phyloP scores from a whole-genome alignment of 2,329 filamentous ascomycete genomes.

The Epichloe hybrida region DNA sequence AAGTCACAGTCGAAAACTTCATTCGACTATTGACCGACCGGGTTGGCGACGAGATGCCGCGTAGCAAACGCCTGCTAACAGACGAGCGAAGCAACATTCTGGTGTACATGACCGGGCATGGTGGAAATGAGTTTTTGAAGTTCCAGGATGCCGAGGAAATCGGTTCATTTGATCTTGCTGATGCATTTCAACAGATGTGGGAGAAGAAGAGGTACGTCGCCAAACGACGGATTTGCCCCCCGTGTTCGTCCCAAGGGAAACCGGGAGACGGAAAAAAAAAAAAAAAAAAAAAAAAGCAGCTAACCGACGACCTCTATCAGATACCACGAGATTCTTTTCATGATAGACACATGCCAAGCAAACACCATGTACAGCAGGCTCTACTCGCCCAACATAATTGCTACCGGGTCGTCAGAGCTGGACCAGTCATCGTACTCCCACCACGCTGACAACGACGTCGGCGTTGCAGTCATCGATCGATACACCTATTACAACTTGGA shows the following conservation, averaged over 20 bases:
- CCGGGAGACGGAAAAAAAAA: too few relatives aligned
- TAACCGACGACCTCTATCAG: slow-evolving; percentile 22
- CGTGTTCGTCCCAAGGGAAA: background rate
- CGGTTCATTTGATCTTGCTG: slow-evolving; percentile 85
- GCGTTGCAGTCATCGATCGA: slow-evolving; percentile 93
- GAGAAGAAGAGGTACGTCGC: slow-evolving; percentile 77
- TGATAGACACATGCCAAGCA: slow-evolving; percentile 99
- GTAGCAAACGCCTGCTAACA: slow-evolving; percentile 84
- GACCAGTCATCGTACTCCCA: slow-evolving; percentile 96
- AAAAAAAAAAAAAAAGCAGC: background rate
- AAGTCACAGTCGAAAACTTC: slow-evolving; percentile 98
- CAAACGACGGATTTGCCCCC: background rate
- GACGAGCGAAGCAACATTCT: slow-evolving; percentile 94
- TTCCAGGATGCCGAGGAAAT: slow-evolving; percentile 98
- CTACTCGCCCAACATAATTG: slow-evolving; percentile 96
- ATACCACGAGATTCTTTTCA: slow-evolving; percentile 96
- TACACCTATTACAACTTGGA: slow-evolving; percentile 99
- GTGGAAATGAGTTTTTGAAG: slow-evolving; percentile 94
- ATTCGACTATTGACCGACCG: slow-evolving; percentile 90
- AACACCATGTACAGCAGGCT: slow-evolving; percentile 99
- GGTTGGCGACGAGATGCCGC: slow-evolving; percentile 84
- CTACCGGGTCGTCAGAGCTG: slow-evolving; percentile 89
- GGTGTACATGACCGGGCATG: slow-evolving; percentile 98
- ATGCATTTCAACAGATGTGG: slow-evolving; percentile 99
- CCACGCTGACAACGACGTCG: slow-evolving; percentile 95